Evolutionary conservation across 164 flowering plant genomes (phyloP).

Genomic region (Chloranthus sessilifolius): DNA sequence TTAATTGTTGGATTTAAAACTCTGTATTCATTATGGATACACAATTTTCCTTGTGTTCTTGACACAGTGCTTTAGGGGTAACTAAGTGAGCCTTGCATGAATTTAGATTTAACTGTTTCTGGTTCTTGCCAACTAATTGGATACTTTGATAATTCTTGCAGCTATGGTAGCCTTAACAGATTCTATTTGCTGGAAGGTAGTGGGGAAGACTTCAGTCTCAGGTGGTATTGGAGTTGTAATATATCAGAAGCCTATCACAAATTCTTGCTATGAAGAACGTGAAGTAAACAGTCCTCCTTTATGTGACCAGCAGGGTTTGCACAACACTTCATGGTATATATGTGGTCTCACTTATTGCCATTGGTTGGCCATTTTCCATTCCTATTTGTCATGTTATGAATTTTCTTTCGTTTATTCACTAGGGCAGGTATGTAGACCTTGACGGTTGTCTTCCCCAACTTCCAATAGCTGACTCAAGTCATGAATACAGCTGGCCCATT

Average conservation of each 20-base stretch:
- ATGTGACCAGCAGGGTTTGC: slow-evolving; percentile 40
- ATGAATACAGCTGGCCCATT: slow-evolving; percentile 50
- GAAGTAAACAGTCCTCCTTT: slow-evolving; percentile 53
- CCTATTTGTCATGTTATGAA: neutral
- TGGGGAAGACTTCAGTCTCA: slow-evolving; percentile 47
- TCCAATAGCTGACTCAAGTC: slow-evolving; percentile 23
- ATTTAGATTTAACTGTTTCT: neutral
- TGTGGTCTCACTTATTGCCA: neutral
- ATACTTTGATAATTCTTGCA: slow-evolving; percentile 29
- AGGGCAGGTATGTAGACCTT: slow-evolving; percentile 70
- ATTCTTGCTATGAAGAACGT: slow-evolving; percentile 62
- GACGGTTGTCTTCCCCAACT: slow-evolving; percentile 55
- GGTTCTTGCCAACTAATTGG: neutral
- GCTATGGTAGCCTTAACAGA: slow-evolving; percentile 80
- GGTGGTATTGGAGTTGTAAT: slow-evolving; percentile 76
- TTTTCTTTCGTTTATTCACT: slow-evolving; percentile 1
- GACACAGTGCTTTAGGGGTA: too few relatives aligned
- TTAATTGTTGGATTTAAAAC: too few relatives aligned
- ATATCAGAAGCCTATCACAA: slow-evolving; percentile 78
- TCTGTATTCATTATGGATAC: too few relatives aligned
- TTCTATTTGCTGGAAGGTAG: slow-evolving; percentile 81
- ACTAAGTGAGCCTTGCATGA: neutral
- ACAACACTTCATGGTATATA: slow-evolving; percentile 59
- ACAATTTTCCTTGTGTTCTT: too few relatives aligned
- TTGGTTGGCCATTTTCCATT: neutral